Base-by-base conservation (phyloP, 78 protist genomes). In the Bodo saltans region DNA sequence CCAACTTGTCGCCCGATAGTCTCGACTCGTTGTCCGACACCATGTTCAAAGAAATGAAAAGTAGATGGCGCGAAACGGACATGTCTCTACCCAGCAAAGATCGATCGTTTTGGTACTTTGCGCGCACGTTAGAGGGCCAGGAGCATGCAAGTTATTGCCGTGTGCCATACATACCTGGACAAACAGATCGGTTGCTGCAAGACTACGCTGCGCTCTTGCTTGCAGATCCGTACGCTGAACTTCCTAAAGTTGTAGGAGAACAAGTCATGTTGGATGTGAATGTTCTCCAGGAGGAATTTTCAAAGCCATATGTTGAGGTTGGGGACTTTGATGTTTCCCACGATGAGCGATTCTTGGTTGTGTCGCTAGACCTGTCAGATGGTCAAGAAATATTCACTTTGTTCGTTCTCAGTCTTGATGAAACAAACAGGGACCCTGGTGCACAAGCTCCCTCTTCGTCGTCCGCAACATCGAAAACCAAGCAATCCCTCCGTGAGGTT, bases 361-460 rank as follows among this genome's bases (percentile, higher is more conserved):
- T 21, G 26, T 32, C 79, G 25, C 26, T 74, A 12, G 79, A 74
- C 68, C 42, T 74, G n/a, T 23, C n/a, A 12, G 34, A n/a, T 23
- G 79, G 79, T 8, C 34, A 37, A 21, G 79, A 74, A 26, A 37
- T 74, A 12, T 53, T 32, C 79, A 74, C 79, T 26, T 17, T 47
- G n/a, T 23, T 47, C 60, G 60, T 17, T 17, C 17, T 23, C 60
- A 17, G 17, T 17, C 60, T 47, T 17, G n/a, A n/a, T n/a, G n/a
- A n/a, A n/a, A n/a, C n/a, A n/a, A n/a, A n/a, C n/a, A n/a, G n/a
- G n/a, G n/a, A n/a, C n/a, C 60, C 60, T 8, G 60, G 60, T 8
- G 8, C 60, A 8, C n/a, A 8, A 8, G 60, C 60, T 17, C n/a
- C 60, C 60, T 8, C 60, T 17, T 23, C 60, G 60, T 47, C 60